phyloP scores from a whole-genome alignment of 106 monocot genomes.

The Vanilla planifolia region DNA sequence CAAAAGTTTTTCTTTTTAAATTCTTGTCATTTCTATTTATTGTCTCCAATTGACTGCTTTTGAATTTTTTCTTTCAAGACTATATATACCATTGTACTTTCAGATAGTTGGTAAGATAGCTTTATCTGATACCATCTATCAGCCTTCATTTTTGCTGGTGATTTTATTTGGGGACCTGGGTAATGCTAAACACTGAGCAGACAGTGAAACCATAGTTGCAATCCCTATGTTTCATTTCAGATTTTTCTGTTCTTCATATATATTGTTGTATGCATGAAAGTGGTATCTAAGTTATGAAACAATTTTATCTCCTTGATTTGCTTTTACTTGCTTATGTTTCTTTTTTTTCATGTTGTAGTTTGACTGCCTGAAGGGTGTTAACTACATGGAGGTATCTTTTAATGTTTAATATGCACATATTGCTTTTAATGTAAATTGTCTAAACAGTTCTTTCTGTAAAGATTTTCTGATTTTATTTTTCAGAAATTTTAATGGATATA shows the following conservation, averaged over 20 bases:
- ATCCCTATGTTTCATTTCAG: too few relatives aligned
- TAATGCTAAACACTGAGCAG: too few relatives aligned
- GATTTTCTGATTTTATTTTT: not conserved
- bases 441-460: not conserved
- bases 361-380: constrained; percentile 58
- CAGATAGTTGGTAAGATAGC: too few relatives aligned
- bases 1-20: too few relatives aligned
- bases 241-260: not conserved
- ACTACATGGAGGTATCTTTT: constrained; percentile 59
- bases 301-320: not conserved
- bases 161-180: too few relatives aligned
- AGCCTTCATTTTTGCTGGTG: too few relatives aligned
- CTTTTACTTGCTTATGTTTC: not conserved
- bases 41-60: too few relatives aligned
- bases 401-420: not conserved
- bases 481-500: not conserved
- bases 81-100: too few relatives aligned
- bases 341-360: constrained; percentile 44
- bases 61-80: too few relatives aligned
- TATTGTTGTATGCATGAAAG: not conserved
- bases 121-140: too few relatives aligned
- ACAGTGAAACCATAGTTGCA: too few relatives aligned
- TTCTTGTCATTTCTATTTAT: too few relatives aligned
- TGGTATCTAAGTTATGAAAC: not conserved
- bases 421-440: not conserved